Base-by-base conservation (phyloP, 371 early-diverging fungal species). In the Mycotypha africana region DNA sequence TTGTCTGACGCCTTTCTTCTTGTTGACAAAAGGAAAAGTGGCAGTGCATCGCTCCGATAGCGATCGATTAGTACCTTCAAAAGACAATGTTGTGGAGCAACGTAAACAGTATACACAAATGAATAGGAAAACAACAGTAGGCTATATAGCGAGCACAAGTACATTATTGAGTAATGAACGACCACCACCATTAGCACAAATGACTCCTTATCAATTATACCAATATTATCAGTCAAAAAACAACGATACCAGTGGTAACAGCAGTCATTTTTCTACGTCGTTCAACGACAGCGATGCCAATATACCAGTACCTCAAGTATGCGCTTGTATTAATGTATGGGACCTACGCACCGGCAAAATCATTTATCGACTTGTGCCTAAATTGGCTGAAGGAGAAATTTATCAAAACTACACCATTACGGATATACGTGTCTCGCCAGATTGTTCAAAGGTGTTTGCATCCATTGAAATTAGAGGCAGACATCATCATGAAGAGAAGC, bases 301-400 rank as follows among this genome's bases (percentile, higher is more conserved):
- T n/a, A n/a, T n/a, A n/a, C 31, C 31, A 1, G 51, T 56, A 15
- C 59, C 64, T 14, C 31, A 47, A 5, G 50, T 54, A 21, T 59
- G 60, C 37, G 60, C 67, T 6, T 80, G 78, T 45, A 64, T 80
- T 4, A 68, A 80, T 54, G 76, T 80, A 10, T 80, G 78, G 77
- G 67, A 74, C 37, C 36, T 80, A 19, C 66, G 67, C n/a, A 78
- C 70, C 0, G 77, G 77, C 2, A 53, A 71, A 15, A 46, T 71
- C 14, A 58, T 52, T 0, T 78, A 75, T 38, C 65, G 72, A 14
- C 52, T 80, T 4, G 53, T 70, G 1, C 74, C 73, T 24, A 48
- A 31, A 3, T 23, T 60, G 7, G n/a, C n/a, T n/a, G n/a, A n/a
- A n/a, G 53, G 53, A 3, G 30, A 37, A 5, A 52, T 58, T 9